These are phyloP conservation scores for Leccinum olivaceopallidum DNA, from an alignment of 768 basidiomycete genomes.

Conservation along the genomic window DNA sequence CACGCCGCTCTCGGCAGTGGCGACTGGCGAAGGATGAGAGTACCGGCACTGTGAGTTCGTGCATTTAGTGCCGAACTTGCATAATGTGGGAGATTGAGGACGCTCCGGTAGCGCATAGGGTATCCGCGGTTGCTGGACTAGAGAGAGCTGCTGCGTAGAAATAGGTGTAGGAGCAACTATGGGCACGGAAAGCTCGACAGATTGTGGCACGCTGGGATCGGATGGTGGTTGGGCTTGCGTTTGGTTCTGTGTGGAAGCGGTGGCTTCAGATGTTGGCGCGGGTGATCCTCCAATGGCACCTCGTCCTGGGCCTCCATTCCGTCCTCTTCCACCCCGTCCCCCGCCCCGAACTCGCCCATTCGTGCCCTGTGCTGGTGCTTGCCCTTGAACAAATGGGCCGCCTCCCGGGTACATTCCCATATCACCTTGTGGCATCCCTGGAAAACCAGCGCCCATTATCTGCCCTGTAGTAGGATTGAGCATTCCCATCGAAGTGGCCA, in stretches of 20 bases:
- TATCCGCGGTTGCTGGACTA: conserved; percentile 33
- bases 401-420: conserved; percentile 47
- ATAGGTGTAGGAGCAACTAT: conserved; percentile 29
- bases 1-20: conserved; percentile 91
- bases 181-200: conserved; percentile 13
- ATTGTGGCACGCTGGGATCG: conserved; percentile 16
- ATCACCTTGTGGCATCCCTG: conserved; percentile 57
- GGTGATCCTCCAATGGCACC: conserved; percentile 34
- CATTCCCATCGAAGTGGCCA: conserved; percentile 83
- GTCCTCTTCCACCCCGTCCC: conserved; percentile 46
- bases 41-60: conserved; percentile 87
- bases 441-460: conserved; percentile 55
- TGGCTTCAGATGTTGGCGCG: conserved; percentile 20
- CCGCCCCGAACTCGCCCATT: conserved; percentile 47
- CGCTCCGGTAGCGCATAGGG: conserved; percentile 69
- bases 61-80: conserved; percentile 92
- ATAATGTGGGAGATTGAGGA: conserved; percentile 85
- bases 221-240: conserved; percentile 17
- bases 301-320: conserved; percentile 44
- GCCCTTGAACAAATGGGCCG: conserved; percentile 23
- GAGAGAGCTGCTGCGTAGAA: conserved; percentile 12
- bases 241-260: conserved; percentile 21
- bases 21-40: conserved; percentile 96
- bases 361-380: conserved; percentile 14
- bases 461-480: conserved; percentile 60